phyloP scores from a whole-genome alignment of 2,329 filamentous ascomycete genomes.

The Ilyonectria mors-panacis region DNA sequence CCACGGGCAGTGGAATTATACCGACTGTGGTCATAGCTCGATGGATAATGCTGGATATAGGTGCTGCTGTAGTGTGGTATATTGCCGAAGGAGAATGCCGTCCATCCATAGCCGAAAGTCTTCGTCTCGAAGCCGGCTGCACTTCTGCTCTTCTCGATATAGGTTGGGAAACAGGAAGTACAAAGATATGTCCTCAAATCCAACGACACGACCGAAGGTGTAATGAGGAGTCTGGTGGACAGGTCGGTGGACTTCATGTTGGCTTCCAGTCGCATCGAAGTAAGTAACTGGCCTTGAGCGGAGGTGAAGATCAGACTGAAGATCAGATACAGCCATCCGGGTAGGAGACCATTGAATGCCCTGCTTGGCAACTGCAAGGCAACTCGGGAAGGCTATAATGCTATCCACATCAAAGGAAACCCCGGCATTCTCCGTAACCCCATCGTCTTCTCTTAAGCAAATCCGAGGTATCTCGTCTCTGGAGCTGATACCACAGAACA shows the following conservation, averaged over 20 bases:
- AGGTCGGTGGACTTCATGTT: slow-evolving; percentile 6
- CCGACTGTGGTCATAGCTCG: too few relatives aligned
- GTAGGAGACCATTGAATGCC: slow-evolving; percentile 16
- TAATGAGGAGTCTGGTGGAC: not conserved
- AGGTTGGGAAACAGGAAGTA: too few relatives aligned
- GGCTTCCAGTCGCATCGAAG: not conserved
- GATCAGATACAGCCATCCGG: slow-evolving; percentile 11
- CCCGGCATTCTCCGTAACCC: too few relatives aligned
- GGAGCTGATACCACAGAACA: too few relatives aligned
- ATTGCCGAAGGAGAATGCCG: not conserved
- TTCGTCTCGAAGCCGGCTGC: too few relatives aligned
- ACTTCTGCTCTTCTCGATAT: too few relatives aligned
- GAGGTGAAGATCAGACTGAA: slow-evolving; percentile 8
- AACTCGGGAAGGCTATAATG: slow-evolving; percentile 6
- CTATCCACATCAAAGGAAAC: slow-evolving; percentile 3
- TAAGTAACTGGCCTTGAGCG: not conserved
- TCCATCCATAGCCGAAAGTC: slow-evolving; percentile 1
- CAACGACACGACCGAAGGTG: too few relatives aligned
- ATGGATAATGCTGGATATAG: not conserved
- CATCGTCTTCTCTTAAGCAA: too few relatives aligned
- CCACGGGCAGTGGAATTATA: too few relatives aligned
- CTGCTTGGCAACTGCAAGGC: slow-evolving; percentile 3
- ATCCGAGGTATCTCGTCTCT: too few relatives aligned
- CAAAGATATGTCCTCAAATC: too few relatives aligned
- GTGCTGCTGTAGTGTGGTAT: not conserved